phyloP scores from a whole-genome alignment of 2,329 filamentous ascomycete species.

The Ophiostoma perfectum region DNA sequence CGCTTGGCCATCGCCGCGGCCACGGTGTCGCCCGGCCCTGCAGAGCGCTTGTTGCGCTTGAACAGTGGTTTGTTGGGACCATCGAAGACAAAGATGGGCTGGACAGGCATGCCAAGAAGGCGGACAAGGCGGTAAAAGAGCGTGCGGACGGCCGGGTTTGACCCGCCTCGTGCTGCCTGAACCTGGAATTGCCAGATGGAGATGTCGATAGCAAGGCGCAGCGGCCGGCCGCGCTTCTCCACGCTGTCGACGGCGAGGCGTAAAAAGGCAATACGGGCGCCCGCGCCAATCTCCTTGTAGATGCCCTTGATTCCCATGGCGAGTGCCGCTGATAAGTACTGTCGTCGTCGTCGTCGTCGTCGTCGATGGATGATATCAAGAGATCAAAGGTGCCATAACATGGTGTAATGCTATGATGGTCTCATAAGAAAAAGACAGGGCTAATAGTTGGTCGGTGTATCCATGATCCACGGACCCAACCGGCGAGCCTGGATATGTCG shows the following conservation, averaged over 20 bases:
- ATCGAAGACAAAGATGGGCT: conserved; percentile 51
- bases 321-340: not conserved
- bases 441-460: not conserved
- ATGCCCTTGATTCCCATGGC: conserved; percentile 68
- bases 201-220: conserved; percentile 87
- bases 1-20: conserved; percentile 74
- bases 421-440: not conserved
- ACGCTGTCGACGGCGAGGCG: conserved; percentile 77
- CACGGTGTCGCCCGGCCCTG: conserved; percentile 56
- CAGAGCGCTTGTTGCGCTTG: conserved; percentile 76
- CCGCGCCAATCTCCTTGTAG: conserved; percentile 80
- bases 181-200: conserved; percentile 97
- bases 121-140: conserved; percentile 81
- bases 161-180: conserved; percentile 76
- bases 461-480: not conserved
- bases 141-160: conserved; percentile 83
- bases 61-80: conserved; percentile 55
- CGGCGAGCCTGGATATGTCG: not conserved
- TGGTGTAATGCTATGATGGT: not conserved
- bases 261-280: conserved; percentile 71
- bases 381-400: not conserved
- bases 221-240: conserved; percentile 61
- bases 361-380: not conserved
- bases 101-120: conserved; percentile 45
- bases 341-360: conserved; percentile 11